Percentiles rank a stretch among this genome's conserved stretches.
phyloP scores from a whole-genome alignment of 1,284 basidiomycete genomes.

The Ganoderma meredithae region DNA sequence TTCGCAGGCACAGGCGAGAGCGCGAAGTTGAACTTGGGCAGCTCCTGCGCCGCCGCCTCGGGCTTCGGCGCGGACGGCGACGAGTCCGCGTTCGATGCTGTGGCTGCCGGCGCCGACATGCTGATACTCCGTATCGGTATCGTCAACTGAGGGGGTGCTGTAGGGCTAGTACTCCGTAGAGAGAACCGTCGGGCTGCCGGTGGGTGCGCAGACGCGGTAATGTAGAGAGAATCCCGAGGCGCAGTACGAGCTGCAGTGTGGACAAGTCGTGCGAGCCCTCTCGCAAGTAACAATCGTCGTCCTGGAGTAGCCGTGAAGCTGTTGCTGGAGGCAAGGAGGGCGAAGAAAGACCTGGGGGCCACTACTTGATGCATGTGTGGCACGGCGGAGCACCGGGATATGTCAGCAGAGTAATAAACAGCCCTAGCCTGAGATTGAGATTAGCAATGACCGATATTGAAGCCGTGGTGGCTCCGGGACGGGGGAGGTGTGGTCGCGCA shows the following conservation, averaged over 20 bases:
- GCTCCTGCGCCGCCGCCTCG: slow-evolving; percentile 12
- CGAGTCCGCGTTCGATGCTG: too few species aligned
- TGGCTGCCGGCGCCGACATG: too few species aligned
- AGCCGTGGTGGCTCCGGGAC: too few species aligned
- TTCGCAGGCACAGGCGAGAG: slow-evolving; percentile 65
- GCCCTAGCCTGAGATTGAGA: not conserved
- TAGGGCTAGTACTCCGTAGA: not conserved
- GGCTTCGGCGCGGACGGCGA: slow-evolving; percentile 5
- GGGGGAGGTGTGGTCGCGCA: too few species aligned
- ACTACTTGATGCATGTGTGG: not conserved
- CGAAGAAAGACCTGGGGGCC: not conserved
- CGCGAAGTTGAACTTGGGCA: slow-evolving; percentile 50
- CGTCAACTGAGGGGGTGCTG: too few species aligned
- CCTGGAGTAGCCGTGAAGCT: not conserved
- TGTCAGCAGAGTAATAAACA: not conserved
- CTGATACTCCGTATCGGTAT: too few species aligned
- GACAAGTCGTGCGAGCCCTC: not conserved
- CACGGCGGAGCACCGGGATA: not conserved
- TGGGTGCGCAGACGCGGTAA: not conserved
- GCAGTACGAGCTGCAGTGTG: too few species aligned
- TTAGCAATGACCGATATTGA: not conserved
- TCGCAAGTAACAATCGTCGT: not conserved
- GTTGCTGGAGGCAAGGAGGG: not conserved
- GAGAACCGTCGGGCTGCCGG: not conserved
- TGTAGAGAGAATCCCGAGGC: not conserved